Evolutionary conservation across 441 rosid species (phyloP), one percentile per base, ranked within the genome.

Genomic region (Macaranga tanarius): DNA sequence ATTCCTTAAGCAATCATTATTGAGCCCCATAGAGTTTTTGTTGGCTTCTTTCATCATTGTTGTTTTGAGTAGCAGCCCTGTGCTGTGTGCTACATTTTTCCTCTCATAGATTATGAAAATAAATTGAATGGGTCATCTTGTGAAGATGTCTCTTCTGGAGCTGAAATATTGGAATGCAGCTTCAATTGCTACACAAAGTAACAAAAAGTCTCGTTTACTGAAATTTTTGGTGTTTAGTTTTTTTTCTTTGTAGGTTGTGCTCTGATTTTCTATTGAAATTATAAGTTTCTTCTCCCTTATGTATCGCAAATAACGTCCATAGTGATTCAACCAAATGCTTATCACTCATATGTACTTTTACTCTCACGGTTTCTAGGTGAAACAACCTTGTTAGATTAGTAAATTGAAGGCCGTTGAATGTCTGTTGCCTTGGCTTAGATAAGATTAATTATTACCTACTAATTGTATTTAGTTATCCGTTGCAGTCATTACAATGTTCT

Each of bases 271-370:
- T 15, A 51, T 38, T 31, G 59, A 25, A 22, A 61, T 52, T 10
- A 7, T 5, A 12, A 20, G 47, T n/a, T 68, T 42, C 13, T 31
- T 59, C 5, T 25, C 54, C 54, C 20, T 65, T n/a, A 28, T 26
- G 13, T 50, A 65, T 73, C 23, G 34, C 38, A 34, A 34, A 34
- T 34, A 7, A 34, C 6, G 38, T 55, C 54, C 50, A 62, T 23
- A 7, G 40, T 60, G 48, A 67, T 65, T 54, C 47, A 61, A 71
- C 71, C 66, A 17, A 34, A 68, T 34, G 20, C 19, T 66, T 17
- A 28, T 69, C n/a, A 51, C 25, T 77, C n/a, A 70, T 48, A 40
- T 61, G 62, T 50, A 61, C 48, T 69, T 71, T 47, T 55, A 55
- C 66, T 69, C 74, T 52, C 44, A 16, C 63, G 69, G 34, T 58